phyloP scores from a whole-genome alignment of 805 yeast species.

The Cyberlindnera saturnus region DNA sequence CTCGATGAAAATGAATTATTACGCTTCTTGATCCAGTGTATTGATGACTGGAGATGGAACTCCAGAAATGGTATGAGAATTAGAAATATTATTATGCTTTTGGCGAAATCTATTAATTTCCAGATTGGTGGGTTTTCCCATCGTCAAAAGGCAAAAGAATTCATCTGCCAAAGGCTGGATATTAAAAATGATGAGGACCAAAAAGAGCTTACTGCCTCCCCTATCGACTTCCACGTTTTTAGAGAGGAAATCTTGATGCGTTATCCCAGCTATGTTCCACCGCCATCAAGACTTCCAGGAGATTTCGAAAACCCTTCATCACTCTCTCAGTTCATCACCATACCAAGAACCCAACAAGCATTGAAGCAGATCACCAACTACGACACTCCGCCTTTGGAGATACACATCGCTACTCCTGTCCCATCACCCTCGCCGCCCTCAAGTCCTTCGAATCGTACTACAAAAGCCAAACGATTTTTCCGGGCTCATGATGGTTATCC shows the following conservation, averaged over 20 bases:
- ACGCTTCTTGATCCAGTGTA: constrained; percentile 36
- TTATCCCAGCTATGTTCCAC: constrained; percentile 64
- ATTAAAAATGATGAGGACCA: constrained; percentile 23
- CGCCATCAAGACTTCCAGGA: constrained; percentile 40
- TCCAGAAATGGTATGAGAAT: constrained; percentile 39
- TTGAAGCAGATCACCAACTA: constrained; percentile 29
- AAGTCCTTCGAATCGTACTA: constrained; percentile 35
- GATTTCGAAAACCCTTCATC: constrained; percentile 46
- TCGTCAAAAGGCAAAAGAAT: constrained; percentile 38
- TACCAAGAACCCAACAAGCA: constrained; percentile 44
- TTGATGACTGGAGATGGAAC: constrained; percentile 67
- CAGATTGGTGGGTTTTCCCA: constrained; percentile 55
- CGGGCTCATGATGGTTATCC: constrained; percentile 68
- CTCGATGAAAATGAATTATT: constrained; percentile 35
- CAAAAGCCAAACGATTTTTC: constrained; percentile 45
- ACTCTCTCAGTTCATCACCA: constrained; percentile 52
- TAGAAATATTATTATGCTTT: constrained; percentile 47
- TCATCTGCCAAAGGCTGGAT: constrained; percentile 36
- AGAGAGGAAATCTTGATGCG: constrained; percentile 68
- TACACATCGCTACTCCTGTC: constrained; percentile 81
- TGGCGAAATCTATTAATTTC: constrained; percentile 48
- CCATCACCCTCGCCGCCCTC: constrained; percentile 63
- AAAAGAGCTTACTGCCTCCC: constrained; percentile 51
- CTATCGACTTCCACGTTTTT: constrained; percentile 79
- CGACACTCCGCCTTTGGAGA: constrained; percentile 44